Conservation (phyloP, 352 stramenopile genomes). For the Pythium folliculosum region DNA sequence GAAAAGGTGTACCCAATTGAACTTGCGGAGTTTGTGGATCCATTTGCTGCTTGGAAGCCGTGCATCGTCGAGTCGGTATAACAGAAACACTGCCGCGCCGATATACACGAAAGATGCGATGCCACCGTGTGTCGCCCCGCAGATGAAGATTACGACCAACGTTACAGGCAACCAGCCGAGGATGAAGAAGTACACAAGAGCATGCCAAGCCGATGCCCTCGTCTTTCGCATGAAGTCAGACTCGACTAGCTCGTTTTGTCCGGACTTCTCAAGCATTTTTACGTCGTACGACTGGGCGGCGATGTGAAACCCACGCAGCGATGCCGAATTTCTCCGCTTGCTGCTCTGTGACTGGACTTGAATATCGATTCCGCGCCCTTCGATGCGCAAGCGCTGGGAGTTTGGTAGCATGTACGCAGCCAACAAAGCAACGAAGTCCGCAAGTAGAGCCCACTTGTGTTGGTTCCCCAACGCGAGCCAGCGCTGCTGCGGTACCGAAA, state of each 20-base stretch:
- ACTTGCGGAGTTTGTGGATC: slow-evolving; percentile 78
- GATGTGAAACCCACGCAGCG: not conserved
- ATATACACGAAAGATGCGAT: slow-evolving; percentile 79
- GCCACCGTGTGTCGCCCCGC: slow-evolving; percentile 68
- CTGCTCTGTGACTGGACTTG: slow-evolving; percentile 25
- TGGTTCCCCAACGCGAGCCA: slow-evolving; percentile 72
- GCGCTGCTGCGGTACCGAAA: slow-evolving; percentile 58
- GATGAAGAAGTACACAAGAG: slow-evolving; percentile 65
- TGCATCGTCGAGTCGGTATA: slow-evolving; percentile 77
- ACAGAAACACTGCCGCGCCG: slow-evolving; percentile 64
- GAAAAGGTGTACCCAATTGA: slow-evolving; percentile 85
- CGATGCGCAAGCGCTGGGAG: slow-evolving; percentile 38
- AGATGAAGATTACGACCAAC: slow-evolving; percentile 73
- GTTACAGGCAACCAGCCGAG: slow-evolving; percentile 67
- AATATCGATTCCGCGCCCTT: slow-evolving; percentile 34
- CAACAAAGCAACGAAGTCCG: slow-evolving; percentile 73
- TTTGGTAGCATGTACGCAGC: slow-evolving; percentile 70
- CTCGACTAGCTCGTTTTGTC: slow-evolving; percentile 19
- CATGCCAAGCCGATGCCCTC: slow-evolving; percentile 69
- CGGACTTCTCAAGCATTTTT: slow-evolving; percentile 8
- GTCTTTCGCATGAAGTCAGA: slow-evolving; percentile 61
- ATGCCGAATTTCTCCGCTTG: not conserved
- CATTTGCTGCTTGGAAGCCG: slow-evolving; percentile 55
- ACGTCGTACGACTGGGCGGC: slow-evolving; percentile 4
- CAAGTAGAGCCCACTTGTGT: slow-evolving; percentile 76